Evolutionary conservation across 2,329 filamentous ascomycete species (phyloP).

Genomic region (Epichloe brachyelytri): DNA sequence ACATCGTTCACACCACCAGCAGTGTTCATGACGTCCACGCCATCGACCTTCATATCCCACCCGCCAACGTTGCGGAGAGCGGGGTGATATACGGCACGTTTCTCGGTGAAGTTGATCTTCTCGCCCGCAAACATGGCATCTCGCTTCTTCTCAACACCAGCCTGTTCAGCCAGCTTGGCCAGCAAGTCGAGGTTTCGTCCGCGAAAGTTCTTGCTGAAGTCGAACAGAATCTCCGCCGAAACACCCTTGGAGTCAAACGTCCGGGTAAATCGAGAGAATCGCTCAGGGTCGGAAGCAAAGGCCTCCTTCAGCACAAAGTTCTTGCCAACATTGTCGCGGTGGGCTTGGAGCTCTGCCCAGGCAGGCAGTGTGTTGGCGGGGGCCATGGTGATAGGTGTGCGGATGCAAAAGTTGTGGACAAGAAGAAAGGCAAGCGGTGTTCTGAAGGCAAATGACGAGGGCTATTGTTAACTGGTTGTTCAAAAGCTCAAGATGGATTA

Average conservation of each 20-base stretch:
- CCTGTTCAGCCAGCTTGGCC: slow-evolving; percentile 82
- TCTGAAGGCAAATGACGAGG: not conserved
- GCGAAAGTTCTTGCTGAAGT: slow-evolving; percentile 99
- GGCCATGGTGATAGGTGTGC: slow-evolving; percentile 40
- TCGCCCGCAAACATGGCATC: slow-evolving; percentile 97
- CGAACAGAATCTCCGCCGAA: slow-evolving; percentile 85
- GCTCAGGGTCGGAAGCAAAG: slow-evolving; percentile 76
- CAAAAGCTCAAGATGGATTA: not conserved
- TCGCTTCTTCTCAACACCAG: slow-evolving; percentile 80
- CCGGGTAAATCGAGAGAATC: slow-evolving; percentile 82
- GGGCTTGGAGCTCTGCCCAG: slow-evolving; percentile 83
- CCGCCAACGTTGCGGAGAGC: slow-evolving; percentile 84
- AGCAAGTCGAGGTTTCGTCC: slow-evolving; percentile 83
- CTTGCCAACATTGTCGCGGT: slow-evolving; percentile 77
- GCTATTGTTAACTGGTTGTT: not conserved
- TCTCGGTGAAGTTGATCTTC: slow-evolving; percentile 98
- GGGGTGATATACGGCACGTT: slow-evolving; percentile 89
- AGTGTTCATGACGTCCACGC: slow-evolving; percentile 81
- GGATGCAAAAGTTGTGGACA: not conserved
- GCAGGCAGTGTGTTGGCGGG: slow-evolving; percentile 76
- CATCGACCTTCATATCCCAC: slow-evolving; percentile 73
- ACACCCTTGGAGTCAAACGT: slow-evolving; percentile 71
- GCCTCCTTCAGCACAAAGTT: slow-evolving; percentile 86
- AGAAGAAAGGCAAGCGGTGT: not conserved
- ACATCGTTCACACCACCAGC: slow-evolving; percentile 83